Percentiles rank a stretch among this genome's conserved stretches.
phyloP scores from a whole-genome alignment of 768 basidiomycete genomes.

The Rubroboletus pulcherrimus region DNA sequence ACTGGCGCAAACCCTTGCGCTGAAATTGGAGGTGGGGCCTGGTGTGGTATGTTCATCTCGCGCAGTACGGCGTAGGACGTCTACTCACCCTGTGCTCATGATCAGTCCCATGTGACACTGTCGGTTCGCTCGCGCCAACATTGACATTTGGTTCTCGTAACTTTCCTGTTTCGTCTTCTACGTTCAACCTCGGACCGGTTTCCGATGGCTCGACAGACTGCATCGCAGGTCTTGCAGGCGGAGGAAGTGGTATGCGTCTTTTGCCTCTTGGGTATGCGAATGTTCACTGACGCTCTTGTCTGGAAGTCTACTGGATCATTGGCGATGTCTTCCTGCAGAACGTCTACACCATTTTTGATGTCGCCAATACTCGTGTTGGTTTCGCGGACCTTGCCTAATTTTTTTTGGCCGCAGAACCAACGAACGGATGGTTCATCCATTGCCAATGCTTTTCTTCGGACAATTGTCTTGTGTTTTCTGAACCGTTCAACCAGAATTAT shows the following conservation, averaged over 20 bases:
- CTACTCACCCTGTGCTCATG: neutral
- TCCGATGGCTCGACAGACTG: slow-evolving; percentile 31
- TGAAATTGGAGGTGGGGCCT: slow-evolving; percentile 31
- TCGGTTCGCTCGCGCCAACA: slow-evolving; percentile 25
- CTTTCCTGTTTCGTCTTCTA: slow-evolving; percentile 34
- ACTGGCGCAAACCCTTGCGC: slow-evolving; percentile 26
- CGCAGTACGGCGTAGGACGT: neutral
- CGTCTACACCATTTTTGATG: slow-evolving; percentile 32
- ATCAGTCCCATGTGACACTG: slow-evolving; percentile 32
- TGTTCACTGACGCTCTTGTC: neutral
- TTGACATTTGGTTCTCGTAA: slow-evolving; percentile 38
- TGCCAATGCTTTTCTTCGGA: neutral
- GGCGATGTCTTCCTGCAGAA: slow-evolving; percentile 35
- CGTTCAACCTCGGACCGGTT: slow-evolving; percentile 43
- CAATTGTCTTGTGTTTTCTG: neutral
- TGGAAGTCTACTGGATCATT: slow-evolving; percentile 30
- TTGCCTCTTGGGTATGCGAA: neutral
- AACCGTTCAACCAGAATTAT: neutral
- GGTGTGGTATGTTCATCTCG: slow-evolving; percentile 29
- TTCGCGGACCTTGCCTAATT: slow-evolving; percentile 36
- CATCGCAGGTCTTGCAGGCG: slow-evolving; percentile 35
- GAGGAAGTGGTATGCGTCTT: slow-evolving; percentile 19
- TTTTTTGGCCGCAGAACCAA: neutral
- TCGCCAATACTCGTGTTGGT: slow-evolving; percentile 34
- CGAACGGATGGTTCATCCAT: neutral